Evolutionary conservation across 192 early-diverging fungal species (phyloP).

Genomic region (Rhizophagus sp.): DNA sequence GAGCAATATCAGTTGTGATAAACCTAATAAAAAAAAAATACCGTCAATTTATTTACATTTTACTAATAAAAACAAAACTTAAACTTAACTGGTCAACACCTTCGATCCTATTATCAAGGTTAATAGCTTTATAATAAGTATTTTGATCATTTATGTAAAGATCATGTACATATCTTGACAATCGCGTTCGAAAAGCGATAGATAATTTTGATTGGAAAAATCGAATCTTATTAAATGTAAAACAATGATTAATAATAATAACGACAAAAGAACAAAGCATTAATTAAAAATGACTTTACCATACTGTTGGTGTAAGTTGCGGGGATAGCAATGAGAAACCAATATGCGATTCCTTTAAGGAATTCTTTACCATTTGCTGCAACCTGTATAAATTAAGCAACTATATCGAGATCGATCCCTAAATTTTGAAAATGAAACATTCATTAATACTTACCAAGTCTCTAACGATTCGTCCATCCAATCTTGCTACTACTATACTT

Average conservation of each 20-base stretch:
- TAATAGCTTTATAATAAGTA: conserved; percentile 87
- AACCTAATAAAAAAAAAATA: conserved; percentile 34
- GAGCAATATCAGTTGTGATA: conserved; percentile 87
- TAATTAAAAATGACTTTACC: conserved; percentile 58
- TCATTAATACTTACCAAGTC: conserved; percentile 69
- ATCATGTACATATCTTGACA: conserved; percentile 87
- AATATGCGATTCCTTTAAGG: conserved; percentile 74
- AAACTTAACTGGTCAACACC: conserved; percentile 80
- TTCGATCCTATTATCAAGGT: conserved; percentile 87
- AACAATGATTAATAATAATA: background rate
- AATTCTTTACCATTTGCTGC: conserved; percentile 80
- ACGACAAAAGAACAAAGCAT: background rate
- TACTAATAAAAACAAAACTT: background rate
- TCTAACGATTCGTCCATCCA: conserved; percentile 94
- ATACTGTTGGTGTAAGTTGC: conserved; percentile 98
- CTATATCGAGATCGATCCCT: background rate
- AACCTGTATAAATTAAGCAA: conserved; percentile 46
- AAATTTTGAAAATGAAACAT: too few relatives aligned
- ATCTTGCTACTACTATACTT: conserved; percentile 85
- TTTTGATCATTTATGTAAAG: conserved; percentile 82
- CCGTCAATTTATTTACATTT: background rate
- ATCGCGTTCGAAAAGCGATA: conserved; percentile 75
- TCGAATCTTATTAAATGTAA: conserved; percentile 47
- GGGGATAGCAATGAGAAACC: conserved; percentile 93
- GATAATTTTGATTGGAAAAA: conserved; percentile 75